Evolutionary conservation across 2,329 filamentous ascomycete genomes (phyloP).

Genomic region (Xylariaceae sp.): DNA sequence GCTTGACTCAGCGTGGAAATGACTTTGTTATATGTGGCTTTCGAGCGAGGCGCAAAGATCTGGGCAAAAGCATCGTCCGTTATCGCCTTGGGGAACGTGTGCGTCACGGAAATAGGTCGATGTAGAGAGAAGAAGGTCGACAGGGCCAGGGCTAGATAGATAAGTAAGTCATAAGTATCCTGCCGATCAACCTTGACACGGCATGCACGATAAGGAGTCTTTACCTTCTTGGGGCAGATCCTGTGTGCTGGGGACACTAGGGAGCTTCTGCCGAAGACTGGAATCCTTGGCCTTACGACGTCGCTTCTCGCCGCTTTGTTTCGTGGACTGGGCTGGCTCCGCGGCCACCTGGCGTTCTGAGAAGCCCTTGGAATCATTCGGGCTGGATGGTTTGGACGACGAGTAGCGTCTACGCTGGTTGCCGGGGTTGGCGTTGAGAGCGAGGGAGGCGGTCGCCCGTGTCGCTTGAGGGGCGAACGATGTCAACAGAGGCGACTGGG

Average conservation of each 20-base stretch:
- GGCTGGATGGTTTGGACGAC: constrained; percentile 57
- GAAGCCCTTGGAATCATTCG: constrained; percentile 52
- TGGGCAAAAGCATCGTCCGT: constrained; percentile 72
- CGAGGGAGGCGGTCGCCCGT: constrained; percentile 35
- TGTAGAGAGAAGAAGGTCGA: constrained; percentile 96
- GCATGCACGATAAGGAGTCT: constrained; percentile 20
- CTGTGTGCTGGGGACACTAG: constrained; percentile 69
- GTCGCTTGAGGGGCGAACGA: constrained; percentile 39
- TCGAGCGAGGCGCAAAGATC: constrained; percentile 64
- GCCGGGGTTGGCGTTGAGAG: constrained; percentile 35
- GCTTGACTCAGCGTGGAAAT: constrained; percentile 61
- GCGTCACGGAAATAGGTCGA: constrained; percentile 83
- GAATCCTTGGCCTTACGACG: constrained; percentile 55
- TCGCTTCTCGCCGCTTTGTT: constrained; percentile 48
- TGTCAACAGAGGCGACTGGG: constrained; percentile 42
- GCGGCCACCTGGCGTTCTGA: constrained; percentile 47
- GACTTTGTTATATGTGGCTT: constrained; percentile 52
- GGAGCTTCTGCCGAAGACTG: constrained; percentile 53
- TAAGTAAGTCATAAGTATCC: constrained; percentile 16
- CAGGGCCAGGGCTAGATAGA: constrained; percentile 66
- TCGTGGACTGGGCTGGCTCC: constrained; percentile 39
- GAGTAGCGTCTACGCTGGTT: constrained; percentile 52
- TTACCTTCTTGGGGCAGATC: constrained; percentile 64
- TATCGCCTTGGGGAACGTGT: constrained; percentile 68
- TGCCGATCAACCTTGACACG: not conserved